These are phyloP conservation scores for Neurospora sp. DNA, from an alignment of 495 filamentous ascomycete genomes.

Conservation along the genomic window DNA sequence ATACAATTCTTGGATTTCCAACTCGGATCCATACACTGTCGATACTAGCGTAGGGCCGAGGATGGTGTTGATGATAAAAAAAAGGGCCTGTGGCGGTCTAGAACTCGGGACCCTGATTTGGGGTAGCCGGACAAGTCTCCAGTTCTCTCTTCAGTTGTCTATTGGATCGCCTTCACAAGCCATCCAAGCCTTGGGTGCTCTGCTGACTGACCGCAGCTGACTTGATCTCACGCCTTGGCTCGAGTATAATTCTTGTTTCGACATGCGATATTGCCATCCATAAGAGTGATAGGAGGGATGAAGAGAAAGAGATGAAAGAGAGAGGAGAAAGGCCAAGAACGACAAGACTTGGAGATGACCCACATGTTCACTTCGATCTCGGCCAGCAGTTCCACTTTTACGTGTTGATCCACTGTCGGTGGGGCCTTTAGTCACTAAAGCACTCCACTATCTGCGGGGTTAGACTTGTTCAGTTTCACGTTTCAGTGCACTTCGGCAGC, in stretches of 20 bases:
- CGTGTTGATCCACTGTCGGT: neutral
- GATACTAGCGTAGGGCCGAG: neutral
- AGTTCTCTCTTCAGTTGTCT: neutral
- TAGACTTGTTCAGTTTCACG: neutral
- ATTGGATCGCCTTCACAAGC: neutral
- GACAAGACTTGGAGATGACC: neutral
- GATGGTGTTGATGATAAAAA: neutral
- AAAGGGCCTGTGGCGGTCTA: neutral
- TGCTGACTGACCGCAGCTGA: neutral
- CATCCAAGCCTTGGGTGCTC: neutral
- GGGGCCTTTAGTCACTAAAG: neutral
- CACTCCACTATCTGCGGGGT: neutral
- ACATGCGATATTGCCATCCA: neutral
- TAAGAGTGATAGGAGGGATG: neutral
- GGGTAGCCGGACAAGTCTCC: neutral
- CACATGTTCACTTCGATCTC: neutral
- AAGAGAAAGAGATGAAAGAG: neutral
- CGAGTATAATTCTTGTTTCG: neutral
- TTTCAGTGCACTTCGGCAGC: neutral
- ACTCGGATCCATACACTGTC: neutral
- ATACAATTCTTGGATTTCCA: neutral
- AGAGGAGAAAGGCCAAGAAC: neutral
- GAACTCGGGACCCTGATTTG: neutral
- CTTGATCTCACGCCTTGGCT: neutral
- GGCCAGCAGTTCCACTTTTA: neutral